Base-by-base conservation (phyloP, 2,329 filamentous ascomycete genomes). In the Fusarium sarcochroum region DNA sequence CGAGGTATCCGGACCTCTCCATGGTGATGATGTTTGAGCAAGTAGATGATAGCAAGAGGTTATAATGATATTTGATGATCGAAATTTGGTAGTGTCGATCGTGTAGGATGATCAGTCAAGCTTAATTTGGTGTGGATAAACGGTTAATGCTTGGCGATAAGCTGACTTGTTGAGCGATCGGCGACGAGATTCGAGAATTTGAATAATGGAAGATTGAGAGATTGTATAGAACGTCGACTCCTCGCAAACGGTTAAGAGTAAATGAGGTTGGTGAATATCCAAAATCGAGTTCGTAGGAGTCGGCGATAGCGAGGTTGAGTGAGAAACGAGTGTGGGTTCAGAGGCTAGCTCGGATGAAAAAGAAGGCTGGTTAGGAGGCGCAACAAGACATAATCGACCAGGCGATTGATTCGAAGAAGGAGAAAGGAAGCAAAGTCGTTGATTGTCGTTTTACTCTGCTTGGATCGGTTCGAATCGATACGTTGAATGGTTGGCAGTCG, bases 291-390 rank as follows among this genome's bases (percentile, higher is more conserved):
- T 56, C 47, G 45, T 49, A 58, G 23, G 54, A 46, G 51, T 64
- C 72, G 66, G 48, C 68, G 62, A 64, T 41, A 53, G 51, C 57
- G 58, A 68, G 50, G 57, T 71, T 30, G 59, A 69, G 42, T 65
- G 68, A 63, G 68, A 58, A 68, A 69, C 83, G 83, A 80, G 82
- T 83, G 79, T 80, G 82, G 72, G 80, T 76, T 74, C 69, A 75
- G 81, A 83, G 82, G 80, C 82, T 83, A 83, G 82, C 82, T 84
- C 82, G 75, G 68, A 73, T 69, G 70, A 68, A 69, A 70, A 69
- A 49, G 64, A 61, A 74, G 70, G 74, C 73, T 71, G 70, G 51
- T 72, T 74, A 75, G 67, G 74, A 71, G 70, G 69, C 65, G 53
- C 69, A 76, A 76, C 71, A 63, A 73, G 73, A 79, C 78, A 81